Percentiles rank a stretch among this genome's conserved stretches.
phyloP scores from a whole-genome alignment of 441 rosid species.

The Croton laevigatus region DNA sequence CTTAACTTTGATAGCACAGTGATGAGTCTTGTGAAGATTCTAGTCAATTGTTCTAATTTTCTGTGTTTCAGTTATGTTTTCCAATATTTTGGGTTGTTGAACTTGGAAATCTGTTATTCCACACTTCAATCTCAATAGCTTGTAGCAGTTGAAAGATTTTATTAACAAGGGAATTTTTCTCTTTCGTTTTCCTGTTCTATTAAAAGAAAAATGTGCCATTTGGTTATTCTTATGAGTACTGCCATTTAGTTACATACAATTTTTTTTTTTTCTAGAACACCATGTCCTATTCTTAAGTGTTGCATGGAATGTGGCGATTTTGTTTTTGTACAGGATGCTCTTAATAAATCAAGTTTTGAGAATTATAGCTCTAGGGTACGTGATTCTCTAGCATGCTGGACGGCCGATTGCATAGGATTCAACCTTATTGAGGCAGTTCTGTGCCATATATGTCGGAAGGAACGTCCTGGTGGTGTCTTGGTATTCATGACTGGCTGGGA shows the following conservation, averaged over 20 bases:
- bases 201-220: neutral
- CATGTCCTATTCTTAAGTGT: constrained; percentile 3
- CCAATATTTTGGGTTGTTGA: neutral
- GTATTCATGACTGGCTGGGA: constrained; percentile 99
- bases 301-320: constrained; percentile 7
- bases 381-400: constrained; percentile 90
- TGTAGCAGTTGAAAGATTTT: neutral
- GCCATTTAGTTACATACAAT: neutral
- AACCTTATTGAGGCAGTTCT: constrained; percentile 94
- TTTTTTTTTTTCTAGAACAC: neutral
- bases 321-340: constrained; percentile 69
- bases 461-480: constrained; percentile 88
- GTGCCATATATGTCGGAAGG: constrained; percentile 96
- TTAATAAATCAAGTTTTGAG: constrained; percentile 81
- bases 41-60: neutral
- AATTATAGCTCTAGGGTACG: constrained; percentile 79
- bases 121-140: neutral
- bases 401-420: constrained; percentile 93
- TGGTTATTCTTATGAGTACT: neutral
- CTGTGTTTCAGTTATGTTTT: neutral
- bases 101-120: neutral
- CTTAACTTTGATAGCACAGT: neutral
- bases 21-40: neutral
- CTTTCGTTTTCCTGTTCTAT: neutral
- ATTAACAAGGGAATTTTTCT: neutral